phyloP scores from a whole-genome alignment of 129 eudicot genomes.

The Deinandra increscens region DNA sequence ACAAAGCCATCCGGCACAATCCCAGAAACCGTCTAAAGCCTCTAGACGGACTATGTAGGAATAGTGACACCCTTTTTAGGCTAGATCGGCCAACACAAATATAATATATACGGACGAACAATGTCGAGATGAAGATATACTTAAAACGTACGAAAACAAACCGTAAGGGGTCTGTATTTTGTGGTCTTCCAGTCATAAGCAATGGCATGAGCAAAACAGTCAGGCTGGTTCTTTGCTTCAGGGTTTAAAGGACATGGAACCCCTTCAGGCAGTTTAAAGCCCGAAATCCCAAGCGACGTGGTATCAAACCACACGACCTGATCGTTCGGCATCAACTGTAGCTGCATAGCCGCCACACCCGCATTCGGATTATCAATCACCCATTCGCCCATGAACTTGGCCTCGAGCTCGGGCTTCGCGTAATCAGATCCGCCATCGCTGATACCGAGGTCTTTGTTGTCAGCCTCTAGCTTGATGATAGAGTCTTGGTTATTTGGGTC shows the following conservation, averaged over 20 bases:
- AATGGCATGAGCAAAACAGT: constrained; percentile 73
- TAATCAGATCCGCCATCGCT: constrained; percentile 32
- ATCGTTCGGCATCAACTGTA: constrained; percentile 74
- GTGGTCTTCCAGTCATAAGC: constrained; percentile 56
- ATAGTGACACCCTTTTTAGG: too few relatives aligned
- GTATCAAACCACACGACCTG: constrained; percentile 74
- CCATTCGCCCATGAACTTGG: constrained; percentile 38
- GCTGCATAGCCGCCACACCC: constrained; percentile 85
- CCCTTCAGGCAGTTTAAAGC: constrained; percentile 31
- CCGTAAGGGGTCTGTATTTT: constrained; percentile 49
- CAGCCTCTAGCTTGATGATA: not conserved
- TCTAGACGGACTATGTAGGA: too few relatives aligned
- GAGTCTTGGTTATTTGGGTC: too few relatives aligned
- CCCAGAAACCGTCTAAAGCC: too few relatives aligned
- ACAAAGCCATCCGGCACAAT: too few relatives aligned
- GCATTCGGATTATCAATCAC: constrained; percentile 38
- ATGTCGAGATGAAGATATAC: not conserved
- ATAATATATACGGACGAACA: too few relatives aligned
- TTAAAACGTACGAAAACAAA: constrained; percentile 2
- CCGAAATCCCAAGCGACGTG: constrained; percentile 58
- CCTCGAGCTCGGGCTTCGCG: constrained; percentile 26
- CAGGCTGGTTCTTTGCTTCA: constrained; percentile 32
- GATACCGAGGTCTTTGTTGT: not conserved
- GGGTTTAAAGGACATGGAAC: constrained; percentile 34
- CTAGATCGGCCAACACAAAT: too few relatives aligned